These are phyloP conservation scores for Podospora pseudopauciseta DNA, from an alignment of 495 filamentous ascomycete species.

Conservation along the genomic window DNA sequence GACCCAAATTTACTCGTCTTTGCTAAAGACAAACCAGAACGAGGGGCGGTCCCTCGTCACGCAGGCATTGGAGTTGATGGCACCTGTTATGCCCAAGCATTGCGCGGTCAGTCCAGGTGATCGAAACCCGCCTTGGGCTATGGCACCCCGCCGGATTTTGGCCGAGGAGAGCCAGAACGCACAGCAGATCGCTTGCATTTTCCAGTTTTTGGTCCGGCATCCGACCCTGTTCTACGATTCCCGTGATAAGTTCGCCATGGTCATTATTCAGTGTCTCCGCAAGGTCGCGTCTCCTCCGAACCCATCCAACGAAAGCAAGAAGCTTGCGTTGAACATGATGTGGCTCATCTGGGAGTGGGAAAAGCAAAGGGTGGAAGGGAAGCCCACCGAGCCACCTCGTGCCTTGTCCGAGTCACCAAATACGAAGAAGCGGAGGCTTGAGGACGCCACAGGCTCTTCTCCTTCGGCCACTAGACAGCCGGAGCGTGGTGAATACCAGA, in stretches of 20 bases:
- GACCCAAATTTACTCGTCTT: conserved; percentile 84
- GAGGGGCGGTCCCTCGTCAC: conserved; percentile 90
- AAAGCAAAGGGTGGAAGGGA: conserved; percentile 64
- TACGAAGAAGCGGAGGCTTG: conserved; percentile 71
- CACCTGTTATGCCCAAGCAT: conserved; percentile 84
- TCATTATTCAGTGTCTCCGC: conserved; percentile 81
- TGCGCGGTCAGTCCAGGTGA: conserved; percentile 46
- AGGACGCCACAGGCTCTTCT: conserved; percentile 46
- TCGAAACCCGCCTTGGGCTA: conserved; percentile 69
- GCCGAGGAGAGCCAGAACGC: conserved; percentile 95
- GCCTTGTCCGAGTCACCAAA: conserved; percentile 64
- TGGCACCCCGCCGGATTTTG: conserved; percentile 84
- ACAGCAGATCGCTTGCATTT: conserved; percentile 95
- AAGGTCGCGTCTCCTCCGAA: conserved; percentile 85
- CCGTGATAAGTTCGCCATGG: conserved; percentile 79
- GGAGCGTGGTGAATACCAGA: conserved; percentile 64
- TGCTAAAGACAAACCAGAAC: conserved; percentile 88
- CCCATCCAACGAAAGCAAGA: conserved; percentile 88
- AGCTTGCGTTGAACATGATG: conserved; percentile 85
- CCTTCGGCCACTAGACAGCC: conserved; percentile 49
- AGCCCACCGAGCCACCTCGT: conserved; percentile 39
- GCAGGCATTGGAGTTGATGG: conserved; percentile 89
- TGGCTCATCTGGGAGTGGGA: conserved; percentile 92
- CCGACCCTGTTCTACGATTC: conserved; percentile 93
- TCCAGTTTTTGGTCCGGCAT: conserved; percentile 91